Conservation (phyloP, 257 asterid genomes). For the Petunia axillaris region DNA sequence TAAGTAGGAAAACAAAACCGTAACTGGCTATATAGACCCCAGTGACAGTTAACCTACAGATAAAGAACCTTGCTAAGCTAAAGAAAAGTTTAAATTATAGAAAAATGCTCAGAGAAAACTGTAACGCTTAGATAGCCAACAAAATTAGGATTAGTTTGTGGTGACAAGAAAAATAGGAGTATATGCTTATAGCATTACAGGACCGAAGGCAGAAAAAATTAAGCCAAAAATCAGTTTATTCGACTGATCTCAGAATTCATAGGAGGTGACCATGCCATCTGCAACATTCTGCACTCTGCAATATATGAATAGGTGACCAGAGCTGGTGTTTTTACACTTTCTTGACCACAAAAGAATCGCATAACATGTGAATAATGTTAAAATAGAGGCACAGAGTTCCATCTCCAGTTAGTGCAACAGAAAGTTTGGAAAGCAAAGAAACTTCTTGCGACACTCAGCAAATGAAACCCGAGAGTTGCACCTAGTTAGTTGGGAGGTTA, state of each 20-base stretch:
- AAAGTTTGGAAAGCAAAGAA: not conserved
- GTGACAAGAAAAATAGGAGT: not conserved
- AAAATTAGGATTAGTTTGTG: not conserved
- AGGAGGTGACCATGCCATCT: not conserved
- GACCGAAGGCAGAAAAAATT: not conserved
- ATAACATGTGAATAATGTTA: not conserved
- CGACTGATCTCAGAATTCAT: not conserved
- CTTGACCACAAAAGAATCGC: not conserved
- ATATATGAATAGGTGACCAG: not conserved
- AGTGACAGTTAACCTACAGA: constrained; percentile 5
- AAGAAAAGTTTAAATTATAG: not conserved
- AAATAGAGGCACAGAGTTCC: not conserved
- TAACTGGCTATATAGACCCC: constrained; percentile 15
- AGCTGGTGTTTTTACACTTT: not conserved
- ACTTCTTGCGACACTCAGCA: not conserved
- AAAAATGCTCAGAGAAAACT: not conserved
- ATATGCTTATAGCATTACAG: not conserved
- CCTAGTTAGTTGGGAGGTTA: not conserved
- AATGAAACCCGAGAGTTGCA: not conserved
- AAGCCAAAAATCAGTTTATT: constrained; percentile 11
- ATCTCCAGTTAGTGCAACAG: not conserved
- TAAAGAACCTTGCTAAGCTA: not conserved
- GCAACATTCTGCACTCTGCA: not conserved
- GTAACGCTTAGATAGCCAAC: not conserved
- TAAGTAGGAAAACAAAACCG: constrained; percentile 19